Percentiles rank a stretch among this genome's conserved stretches.
Conservation (phyloP, 2,329 filamentous ascomycete genomes). For the Raffaelea deltoideospora region DNA sequence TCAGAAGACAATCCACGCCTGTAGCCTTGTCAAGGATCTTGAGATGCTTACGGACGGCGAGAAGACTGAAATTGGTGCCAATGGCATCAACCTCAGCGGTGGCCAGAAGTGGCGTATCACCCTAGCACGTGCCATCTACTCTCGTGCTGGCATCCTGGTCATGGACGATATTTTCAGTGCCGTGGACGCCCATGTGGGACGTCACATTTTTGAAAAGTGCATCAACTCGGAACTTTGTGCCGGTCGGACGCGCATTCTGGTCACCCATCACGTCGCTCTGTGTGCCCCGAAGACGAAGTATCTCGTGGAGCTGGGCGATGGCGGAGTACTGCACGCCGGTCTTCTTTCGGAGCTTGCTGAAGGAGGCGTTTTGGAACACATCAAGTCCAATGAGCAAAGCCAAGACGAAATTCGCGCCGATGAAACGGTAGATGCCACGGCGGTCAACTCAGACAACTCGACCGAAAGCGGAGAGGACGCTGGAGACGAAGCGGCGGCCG, state of each 20-base stretch:
- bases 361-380: slow-evolving; percentile 38
- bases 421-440: slow-evolving; percentile 24
- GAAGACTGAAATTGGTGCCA: slow-evolving; percentile 66
- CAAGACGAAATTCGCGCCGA: slow-evolving; percentile 30
- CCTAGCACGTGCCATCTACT: slow-evolving; percentile 67
- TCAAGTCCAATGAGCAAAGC: slow-evolving; percentile 39
- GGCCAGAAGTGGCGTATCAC: slow-evolving; percentile 75
- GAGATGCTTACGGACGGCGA: slow-evolving; percentile 65
- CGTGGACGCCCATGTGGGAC: slow-evolving; percentile 67
- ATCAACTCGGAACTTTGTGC: slow-evolving; percentile 54
- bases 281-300: slow-evolving; percentile 59
- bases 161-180: slow-evolving; percentile 77
- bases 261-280: slow-evolving; percentile 65
- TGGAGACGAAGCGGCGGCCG: background rate
- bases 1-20: slow-evolving; percentile 52
- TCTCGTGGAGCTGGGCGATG: slow-evolving; percentile 57
- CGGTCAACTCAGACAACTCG: slow-evolving; percentile 34
- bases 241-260: slow-evolving; percentile 59
- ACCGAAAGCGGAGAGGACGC: slow-evolving; percentile 4
- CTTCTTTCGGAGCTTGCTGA: slow-evolving; percentile 47
- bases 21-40: slow-evolving; percentile 61
- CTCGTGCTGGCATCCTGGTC: slow-evolving; percentile 58
- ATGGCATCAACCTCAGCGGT: slow-evolving; percentile 71
- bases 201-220: slow-evolving; percentile 64
- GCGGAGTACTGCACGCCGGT: slow-evolving; percentile 48